Evolutionary conservation across 805 yeast species (phyloP).

Genomic region (Saccharomyces jurei): DNA sequence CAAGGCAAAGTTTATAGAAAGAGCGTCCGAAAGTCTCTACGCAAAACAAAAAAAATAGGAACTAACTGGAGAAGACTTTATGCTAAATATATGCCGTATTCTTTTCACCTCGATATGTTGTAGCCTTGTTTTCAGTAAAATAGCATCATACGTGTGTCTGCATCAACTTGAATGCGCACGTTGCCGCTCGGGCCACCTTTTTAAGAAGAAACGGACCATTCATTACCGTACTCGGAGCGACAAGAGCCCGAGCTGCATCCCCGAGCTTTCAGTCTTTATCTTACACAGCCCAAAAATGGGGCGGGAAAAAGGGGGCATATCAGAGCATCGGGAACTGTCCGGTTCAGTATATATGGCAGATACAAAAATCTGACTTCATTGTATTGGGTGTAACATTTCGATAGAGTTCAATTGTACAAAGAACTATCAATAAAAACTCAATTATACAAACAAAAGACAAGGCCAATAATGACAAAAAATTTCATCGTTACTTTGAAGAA

Average conservation of each 20-base stretch:
- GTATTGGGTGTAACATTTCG: neutral
- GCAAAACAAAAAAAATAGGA: neutral
- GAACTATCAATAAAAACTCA: neutral
- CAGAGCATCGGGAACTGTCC: neutral
- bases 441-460: neutral
- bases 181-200: neutral
- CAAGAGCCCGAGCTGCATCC: neutral
- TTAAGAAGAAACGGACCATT: neutral
- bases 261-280: neutral
- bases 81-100: neutral
- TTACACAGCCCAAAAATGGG: neutral
- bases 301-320: neutral
- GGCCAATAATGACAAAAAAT: neutral
- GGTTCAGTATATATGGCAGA: neutral
- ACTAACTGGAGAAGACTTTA: no score
- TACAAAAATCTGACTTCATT: neutral
- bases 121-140: neutral
- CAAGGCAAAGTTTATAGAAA: neutral
- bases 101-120: no score
- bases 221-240: neutral
- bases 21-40: neutral
- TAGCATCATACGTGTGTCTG: neutral
- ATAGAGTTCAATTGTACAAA: constrained; percentile 2
- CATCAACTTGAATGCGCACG: neutral
- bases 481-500: constrained; percentile 6